Evolutionary conservation across 257 asterid genomes (phyloP), one percentile per base, ranked within the genome.

Genomic region (Ballota nigra): DNA sequence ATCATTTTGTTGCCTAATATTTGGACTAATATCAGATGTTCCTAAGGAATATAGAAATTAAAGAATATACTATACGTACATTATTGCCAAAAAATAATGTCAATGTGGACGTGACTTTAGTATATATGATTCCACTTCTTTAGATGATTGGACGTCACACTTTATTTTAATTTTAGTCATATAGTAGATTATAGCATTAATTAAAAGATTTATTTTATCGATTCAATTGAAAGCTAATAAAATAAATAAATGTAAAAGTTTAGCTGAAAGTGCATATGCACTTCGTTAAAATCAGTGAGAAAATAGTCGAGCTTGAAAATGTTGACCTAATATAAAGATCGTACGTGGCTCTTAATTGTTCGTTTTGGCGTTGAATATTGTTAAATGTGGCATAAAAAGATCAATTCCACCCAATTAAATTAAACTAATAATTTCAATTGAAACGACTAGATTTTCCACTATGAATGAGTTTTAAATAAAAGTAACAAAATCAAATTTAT

Each of bases 21-120:
- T 67, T 69, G 72, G 74, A 77, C 59, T 58, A 40, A 8, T 76
- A 63, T 80, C 51, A 56, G 59, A 18, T 60, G 41, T 31, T 76
- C 72, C 23, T 22, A 56, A 64, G 60, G 40, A 57, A 65, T 36
- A 38, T 18, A 29, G 38, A 52, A 69, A 51, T 20, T 34, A 59
- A 9, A 13, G 12, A n/a, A 45, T 19, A 58, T 45, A 49, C 16
- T 62, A 63, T 13, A 31, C 55, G 8, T 41, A 8, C 52, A 61
- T 6, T 77, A 56, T 70, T 64, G 63, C 58, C 59, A 38, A n/a
- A 61, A 63, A 58, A 56, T 12, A 26, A 28, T 43, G n/a, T n/a
- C 12, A 38, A 40, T 55, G 62, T 66, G 63, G 61, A 28, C 13
- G 56, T 5, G 66, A 31, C 40, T 52, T 9, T 62, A 69, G 61